Evolutionary conservation across 1,284 basidiomycete genomes (phyloP), one percentile per base, ranked within the genome.

Genomic region (Irpex rosettiformis): DNA sequence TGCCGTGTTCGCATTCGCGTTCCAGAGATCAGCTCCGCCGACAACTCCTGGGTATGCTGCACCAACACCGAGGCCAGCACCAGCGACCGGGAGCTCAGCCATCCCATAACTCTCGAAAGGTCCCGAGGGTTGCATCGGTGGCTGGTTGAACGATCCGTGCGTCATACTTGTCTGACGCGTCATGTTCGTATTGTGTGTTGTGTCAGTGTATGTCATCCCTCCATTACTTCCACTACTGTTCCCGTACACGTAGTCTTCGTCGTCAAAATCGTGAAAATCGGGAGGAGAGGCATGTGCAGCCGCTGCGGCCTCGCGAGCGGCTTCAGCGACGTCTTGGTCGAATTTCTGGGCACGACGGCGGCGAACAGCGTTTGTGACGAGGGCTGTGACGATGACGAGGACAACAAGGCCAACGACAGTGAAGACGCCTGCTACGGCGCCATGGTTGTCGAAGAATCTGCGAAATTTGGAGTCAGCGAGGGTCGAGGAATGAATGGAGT

Each of bases 381-480:
- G 62, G n/a, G 76, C 74, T 58, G 89, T 70, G 62, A 81, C 2
- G 64, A 88, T 58, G 4, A 73, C 81, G 30, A 83, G 63, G 16
- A 64, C 84, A 54, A 87, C 70, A 48, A 91, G 65, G 18, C 88
- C 86, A 40, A 86, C 88, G 54, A 84, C 86, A 30, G 82, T 74
- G 72, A 90, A 91, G 0, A 83, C 81, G 30, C 84, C 88, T 1
- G 84, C 86, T 6, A 90, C 85, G 0, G 86, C 88, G 27, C 81
- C 85, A 49, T 73, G 89, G 73, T 91, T 90, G 55, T 77, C 61
- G 68, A 89, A 86, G 75, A 91, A 91, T 49, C 88, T 89, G 13
- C n/a, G n/a, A n/a, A n/a, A n/a, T n/a, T n/a, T n/a, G n/a, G n/a
- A n/a, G n/a, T n/a, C n/a, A n/a, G n/a, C n/a, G n/a, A n/a, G n/a